Conservation (phyloP, 306 rosid genomes). For the Lupinus albus region DNA sequence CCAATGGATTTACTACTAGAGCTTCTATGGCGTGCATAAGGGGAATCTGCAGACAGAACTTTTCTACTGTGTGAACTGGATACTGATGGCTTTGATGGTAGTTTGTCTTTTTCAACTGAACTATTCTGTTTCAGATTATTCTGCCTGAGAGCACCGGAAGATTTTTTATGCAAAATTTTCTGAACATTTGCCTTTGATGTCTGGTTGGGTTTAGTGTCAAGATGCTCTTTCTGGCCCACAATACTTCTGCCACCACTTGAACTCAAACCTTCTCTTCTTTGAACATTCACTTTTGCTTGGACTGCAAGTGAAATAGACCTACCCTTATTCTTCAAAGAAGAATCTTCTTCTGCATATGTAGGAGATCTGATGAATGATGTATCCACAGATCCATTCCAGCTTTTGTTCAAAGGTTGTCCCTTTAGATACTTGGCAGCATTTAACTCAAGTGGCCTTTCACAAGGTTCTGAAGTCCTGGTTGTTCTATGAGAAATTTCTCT, state of each 20-base stretch:
- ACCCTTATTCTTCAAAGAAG: constrained; percentile 56
- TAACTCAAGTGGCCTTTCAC: constrained; percentile 66
- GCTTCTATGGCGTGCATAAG: constrained; percentile 66
- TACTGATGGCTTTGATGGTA: constrained; percentile 61
- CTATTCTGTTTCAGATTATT: constrained; percentile 87
- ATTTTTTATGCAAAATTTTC: constrained; percentile 59
- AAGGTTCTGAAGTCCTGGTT: constrained; percentile 54
- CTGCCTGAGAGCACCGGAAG: constrained; percentile 71
- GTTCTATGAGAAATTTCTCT: constrained; percentile 60
- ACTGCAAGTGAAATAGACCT: constrained; percentile 91
- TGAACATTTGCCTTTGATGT: constrained; percentile 53
- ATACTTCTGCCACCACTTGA: constrained; percentile 54
- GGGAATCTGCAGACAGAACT: constrained; percentile 52
- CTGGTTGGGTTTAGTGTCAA: constrained; percentile 60
- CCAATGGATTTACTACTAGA: constrained; percentile 53
- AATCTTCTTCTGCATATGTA: constrained; percentile 53
- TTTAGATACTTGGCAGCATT: constrained; percentile 75
- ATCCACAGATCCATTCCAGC: constrained; percentile 87
- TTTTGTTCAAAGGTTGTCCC: constrained; percentile 84
- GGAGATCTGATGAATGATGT: constrained; percentile 53
- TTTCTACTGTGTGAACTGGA: constrained; percentile 62
- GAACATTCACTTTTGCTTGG: constrained; percentile 98
- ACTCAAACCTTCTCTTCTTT: constrained; percentile 79
- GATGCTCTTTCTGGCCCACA: constrained; percentile 59
- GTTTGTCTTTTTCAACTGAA: constrained; percentile 58